These are phyloP conservation scores for Primulina eburnea DNA, from an alignment of 257 asterid genomes.

Conservation along the genomic window DNA sequence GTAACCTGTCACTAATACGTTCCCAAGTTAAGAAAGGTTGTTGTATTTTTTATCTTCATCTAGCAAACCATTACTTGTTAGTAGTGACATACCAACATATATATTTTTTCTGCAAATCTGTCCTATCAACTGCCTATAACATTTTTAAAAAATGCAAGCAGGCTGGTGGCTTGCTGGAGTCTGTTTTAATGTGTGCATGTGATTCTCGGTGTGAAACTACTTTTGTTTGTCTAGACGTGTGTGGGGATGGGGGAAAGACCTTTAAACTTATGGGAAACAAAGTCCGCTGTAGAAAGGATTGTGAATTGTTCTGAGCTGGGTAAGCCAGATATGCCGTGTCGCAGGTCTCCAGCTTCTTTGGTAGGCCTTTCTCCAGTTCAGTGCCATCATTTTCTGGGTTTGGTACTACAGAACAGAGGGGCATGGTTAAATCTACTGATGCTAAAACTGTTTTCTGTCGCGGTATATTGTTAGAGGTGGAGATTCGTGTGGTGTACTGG, in stretches of 20 bases:
- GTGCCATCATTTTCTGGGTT: slow-evolving; percentile 48
- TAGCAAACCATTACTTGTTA: not conserved
- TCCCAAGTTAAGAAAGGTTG: not conserved
- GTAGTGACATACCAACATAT: not conserved
- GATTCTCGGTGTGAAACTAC: not conserved
- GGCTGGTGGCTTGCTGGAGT: not conserved
- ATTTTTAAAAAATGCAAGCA: not conserved
- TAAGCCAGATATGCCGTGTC: slow-evolving; percentile 37
- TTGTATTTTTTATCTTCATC: slow-evolving; percentile 4
- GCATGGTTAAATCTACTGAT: slow-evolving; percentile 46
- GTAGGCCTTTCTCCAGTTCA: slow-evolving; percentile 36
- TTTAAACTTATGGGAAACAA: slow-evolving; percentile 61
- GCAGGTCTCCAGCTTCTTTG: slow-evolving; percentile 26
- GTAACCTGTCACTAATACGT: slow-evolving; percentile 11
- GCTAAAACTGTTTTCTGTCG: slow-evolving; percentile 17
- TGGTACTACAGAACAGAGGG: slow-evolving; percentile 56
- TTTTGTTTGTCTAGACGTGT: not conserved
- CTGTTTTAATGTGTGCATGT: not conserved
- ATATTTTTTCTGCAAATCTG: not conserved
- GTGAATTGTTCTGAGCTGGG: slow-evolving; percentile 39
- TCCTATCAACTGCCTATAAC: not conserved
- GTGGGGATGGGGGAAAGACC: slow-evolving; percentile 40
- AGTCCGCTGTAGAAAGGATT: slow-evolving; percentile 50
- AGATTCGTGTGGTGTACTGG: slow-evolving; percentile 9
- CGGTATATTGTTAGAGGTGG: not conserved